These are phyloP conservation scores for Artemisia tridentata DNA, from an alignment of 129 eudicot species.

Conservation along the genomic window DNA sequence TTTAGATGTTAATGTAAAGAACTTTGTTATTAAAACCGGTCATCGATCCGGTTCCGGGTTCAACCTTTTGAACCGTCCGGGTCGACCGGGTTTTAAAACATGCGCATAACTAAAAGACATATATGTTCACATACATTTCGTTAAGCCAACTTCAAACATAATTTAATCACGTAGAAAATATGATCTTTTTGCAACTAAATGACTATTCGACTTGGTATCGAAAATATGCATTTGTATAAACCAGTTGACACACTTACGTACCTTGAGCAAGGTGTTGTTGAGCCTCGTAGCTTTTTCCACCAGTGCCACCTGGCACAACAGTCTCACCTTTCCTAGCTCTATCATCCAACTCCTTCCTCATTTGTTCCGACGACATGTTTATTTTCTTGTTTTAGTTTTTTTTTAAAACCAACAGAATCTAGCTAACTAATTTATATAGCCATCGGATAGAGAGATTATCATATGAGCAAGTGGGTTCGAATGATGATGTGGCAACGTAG, in stretches of 20 bases:
- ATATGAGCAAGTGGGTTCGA: not conserved
- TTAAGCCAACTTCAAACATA: too few species aligned
- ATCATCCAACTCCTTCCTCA: slow-evolving; percentile 34
- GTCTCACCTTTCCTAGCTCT: slow-evolving; percentile 43
- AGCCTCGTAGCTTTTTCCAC: slow-evolving; percentile 45
- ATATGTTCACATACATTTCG: too few species aligned
- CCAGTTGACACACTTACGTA: not conserved
- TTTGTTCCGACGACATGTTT: slow-evolving; percentile 31
- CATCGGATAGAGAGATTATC: not conserved
- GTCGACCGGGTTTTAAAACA: too few species aligned
- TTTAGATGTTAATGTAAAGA: too few species aligned
- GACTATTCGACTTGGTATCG: too few species aligned
- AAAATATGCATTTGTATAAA: not conserved
- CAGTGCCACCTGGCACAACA: slow-evolving; percentile 49
- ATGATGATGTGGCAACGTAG: slow-evolving; percentile 22
- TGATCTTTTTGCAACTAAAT: too few species aligned
- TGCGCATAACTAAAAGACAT: too few species aligned
- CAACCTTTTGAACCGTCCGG: too few species aligned
- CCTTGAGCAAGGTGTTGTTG: slow-evolving; percentile 50
- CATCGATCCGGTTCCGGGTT: too few species aligned
- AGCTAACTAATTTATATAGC: not conserved
- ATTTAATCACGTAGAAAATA: too few species aligned
- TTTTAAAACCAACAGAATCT: not conserved
- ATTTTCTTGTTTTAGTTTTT: not conserved
- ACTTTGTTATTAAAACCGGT: too few species aligned